phyloP scores from a whole-genome alignment of 179 eudicot genomes.

The Spergularia azorica region DNA sequence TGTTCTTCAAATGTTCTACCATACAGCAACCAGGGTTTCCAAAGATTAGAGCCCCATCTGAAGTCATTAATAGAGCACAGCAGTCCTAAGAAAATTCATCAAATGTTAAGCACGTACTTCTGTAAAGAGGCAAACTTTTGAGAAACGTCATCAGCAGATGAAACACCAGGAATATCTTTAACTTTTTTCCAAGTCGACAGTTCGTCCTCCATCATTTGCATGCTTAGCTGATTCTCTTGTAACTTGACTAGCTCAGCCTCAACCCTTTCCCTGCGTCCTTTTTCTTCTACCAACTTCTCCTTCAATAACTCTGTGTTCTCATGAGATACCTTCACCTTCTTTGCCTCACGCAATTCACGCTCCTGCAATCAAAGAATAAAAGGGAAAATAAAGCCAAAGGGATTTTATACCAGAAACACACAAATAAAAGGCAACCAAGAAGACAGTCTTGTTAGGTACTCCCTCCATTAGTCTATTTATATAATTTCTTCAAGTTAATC shows the following conservation, averaged over 20 bases:
- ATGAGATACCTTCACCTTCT: slow-evolving; percentile 71
- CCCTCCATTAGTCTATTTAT: too few relatives aligned
- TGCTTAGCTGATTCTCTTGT: slow-evolving; percentile 54
- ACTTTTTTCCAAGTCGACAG: slow-evolving; percentile 73
- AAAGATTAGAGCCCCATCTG: slow-evolving; percentile 6
- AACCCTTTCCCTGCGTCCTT: slow-evolving; percentile 68
- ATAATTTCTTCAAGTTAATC: too few relatives aligned
- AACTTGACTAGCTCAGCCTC: slow-evolving; percentile 68
- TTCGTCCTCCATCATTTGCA: slow-evolving; percentile 68
- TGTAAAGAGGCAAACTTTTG: slow-evolving; percentile 76
- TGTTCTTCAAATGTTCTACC: not conserved
- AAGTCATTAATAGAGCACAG: not conserved
- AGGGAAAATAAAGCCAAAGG: not conserved
- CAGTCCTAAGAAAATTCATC: not conserved
- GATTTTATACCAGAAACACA: not conserved
- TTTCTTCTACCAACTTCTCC: slow-evolving; percentile 85
- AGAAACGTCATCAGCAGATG: slow-evolving; percentile 68
- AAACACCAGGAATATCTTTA: slow-evolving; percentile 74
- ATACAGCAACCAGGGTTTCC: not conserved
- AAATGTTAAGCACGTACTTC: slow-evolving; percentile 51
- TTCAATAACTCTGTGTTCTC: slow-evolving; percentile 72
- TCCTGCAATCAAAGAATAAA: slow-evolving; percentile 48
- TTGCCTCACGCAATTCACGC: slow-evolving; percentile 80
- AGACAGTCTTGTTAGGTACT: not conserved
- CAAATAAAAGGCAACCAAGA: not conserved